Conservation (phyloP, 495 filamentous ascomycete species). For the Tetracladium setigerum region DNA sequence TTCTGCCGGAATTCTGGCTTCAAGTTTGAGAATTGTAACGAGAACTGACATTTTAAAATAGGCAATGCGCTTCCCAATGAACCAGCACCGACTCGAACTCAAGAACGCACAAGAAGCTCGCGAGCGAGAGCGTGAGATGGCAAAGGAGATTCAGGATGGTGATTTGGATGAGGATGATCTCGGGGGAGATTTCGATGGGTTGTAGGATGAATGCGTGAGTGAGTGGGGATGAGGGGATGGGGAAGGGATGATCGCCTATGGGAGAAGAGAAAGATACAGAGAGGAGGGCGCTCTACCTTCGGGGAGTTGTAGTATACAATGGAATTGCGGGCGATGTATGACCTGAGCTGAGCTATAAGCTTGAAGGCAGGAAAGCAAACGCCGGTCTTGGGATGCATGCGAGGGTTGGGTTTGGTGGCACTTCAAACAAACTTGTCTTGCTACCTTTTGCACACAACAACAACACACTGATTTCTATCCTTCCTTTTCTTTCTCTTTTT, state of each 20-base stretch:
- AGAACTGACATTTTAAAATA: constrained; percentile 27
- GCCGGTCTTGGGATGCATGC: background rate
- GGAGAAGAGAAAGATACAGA: background rate
- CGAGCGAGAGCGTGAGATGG: constrained; percentile 90
- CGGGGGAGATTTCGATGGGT: constrained; percentile 92
- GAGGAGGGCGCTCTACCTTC: too few species aligned
- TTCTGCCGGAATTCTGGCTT: too few species aligned
- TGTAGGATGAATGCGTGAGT: constrained; percentile 47
- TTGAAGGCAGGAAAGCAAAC: too few species aligned
- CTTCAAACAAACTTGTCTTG: constrained; percentile 23
- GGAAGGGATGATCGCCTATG: too few species aligned
- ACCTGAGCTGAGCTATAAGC: too few species aligned
- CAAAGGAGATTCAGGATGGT: constrained; percentile 98
- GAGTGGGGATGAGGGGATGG: background rate
- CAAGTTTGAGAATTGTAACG: background rate
- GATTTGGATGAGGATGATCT: constrained; percentile 97
- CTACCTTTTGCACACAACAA: constrained; percentile 14
- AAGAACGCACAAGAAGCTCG: constrained; percentile 97
- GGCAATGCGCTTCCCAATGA: constrained; percentile 99
- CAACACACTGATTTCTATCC: constrained; percentile 3
- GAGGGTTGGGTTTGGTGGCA: constrained; percentile 19
- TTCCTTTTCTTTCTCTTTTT: too few species aligned
- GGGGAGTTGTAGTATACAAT: too few species aligned
- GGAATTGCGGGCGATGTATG: too few species aligned
- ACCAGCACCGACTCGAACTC: constrained; percentile 93